phyloP scores from a whole-genome alignment of 345 rosid genomes.

The Hibiscus mutabilis region DNA sequence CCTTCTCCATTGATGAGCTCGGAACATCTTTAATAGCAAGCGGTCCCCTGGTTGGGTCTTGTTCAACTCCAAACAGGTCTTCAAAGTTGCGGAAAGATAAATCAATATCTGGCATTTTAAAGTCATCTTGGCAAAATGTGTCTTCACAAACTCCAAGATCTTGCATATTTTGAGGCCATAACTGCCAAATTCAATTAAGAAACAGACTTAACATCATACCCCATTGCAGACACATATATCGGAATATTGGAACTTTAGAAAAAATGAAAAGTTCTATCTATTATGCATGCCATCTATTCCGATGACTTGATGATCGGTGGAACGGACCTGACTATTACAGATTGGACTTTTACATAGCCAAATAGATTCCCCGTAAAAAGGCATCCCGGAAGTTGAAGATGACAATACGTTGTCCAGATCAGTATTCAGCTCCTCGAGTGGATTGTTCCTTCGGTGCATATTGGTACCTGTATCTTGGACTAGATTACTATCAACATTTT shows the following conservation, averaged over 20 bases:
- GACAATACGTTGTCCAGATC: slow-evolving; percentile 41
- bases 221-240: background rate
- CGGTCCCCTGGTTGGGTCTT: slow-evolving; percentile 27
- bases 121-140: slow-evolving; percentile 38
- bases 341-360: slow-evolving; percentile 66
- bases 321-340: slow-evolving; percentile 38
- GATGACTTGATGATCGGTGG: background rate
- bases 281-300: background rate
- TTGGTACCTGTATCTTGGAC: slow-evolving; percentile 23
- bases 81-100: slow-evolving; percentile 66
- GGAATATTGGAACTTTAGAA: background rate
- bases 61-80: slow-evolving; percentile 66
- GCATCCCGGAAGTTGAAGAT: slow-evolving; percentile 35
- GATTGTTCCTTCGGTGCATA: slow-evolving; percentile 24
- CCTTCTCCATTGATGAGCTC: slow-evolving; percentile 33
- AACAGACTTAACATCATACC: background rate
- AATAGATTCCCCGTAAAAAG: slow-evolving; percentile 42
- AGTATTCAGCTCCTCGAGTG: slow-evolving; percentile 29
- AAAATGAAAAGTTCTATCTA: background rate
- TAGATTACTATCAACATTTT: slow-evolving; percentile 18
- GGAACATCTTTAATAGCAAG: slow-evolving; percentile 27
- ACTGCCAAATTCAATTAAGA: slow-evolving; percentile 32
- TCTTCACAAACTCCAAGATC: slow-evolving; percentile 88
- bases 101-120: slow-evolving; percentile 76
- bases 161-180: slow-evolving; percentile 79